Base-by-base conservation (phyloP, 2,329 filamentous ascomycete species). In the Talaromyces funiculosus region DNA sequence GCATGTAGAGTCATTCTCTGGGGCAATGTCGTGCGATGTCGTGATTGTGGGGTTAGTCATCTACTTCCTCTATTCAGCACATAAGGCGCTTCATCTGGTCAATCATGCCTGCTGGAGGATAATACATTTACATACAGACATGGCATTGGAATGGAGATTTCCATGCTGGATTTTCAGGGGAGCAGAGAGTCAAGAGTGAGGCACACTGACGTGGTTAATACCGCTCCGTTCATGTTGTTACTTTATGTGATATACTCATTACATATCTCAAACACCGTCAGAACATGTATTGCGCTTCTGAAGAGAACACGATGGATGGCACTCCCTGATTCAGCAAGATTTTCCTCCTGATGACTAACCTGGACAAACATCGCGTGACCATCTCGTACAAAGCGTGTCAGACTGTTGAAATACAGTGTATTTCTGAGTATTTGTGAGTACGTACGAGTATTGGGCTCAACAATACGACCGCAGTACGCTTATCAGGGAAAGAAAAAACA, bases 21-120 rank as follows among this genome's bases (percentile, higher is more conserved):
- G 45, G 59, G 54, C 54, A 45, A 61, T 61, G 59, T 56, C 55
- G 59, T 58, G 54, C 60, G 60, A 61, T 61, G 60, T 37, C 43
- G 60, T 61, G 60, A 61, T 61, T 61, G 60, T 58, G 49, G 59
- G 59, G 59, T 43, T 57, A 57, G 55, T 57, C 55, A 57, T 10
- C 37, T 43, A n/a, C 55, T 18, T 3, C 12, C 14, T 16, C 22
- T 5, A 2, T 45, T 45, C 16, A 43, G 9, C 16, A 37, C 33
- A 37, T 14, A 18, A 22, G 18, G 20, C 18, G 4, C 3, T 6
- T 14, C 7, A 12, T 2, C 3, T 20, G 38, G 38, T 22, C 9
- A 43, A 22, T 43, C 1, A 24, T 5, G 20, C 20, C 2, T 29
- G 43, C 14, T 16, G 43, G 22, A 18, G 14, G 14, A 47, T 47